phyloP scores from a whole-genome alignment of 306 rosid genomes.

The Pyrus bretschneideri region DNA sequence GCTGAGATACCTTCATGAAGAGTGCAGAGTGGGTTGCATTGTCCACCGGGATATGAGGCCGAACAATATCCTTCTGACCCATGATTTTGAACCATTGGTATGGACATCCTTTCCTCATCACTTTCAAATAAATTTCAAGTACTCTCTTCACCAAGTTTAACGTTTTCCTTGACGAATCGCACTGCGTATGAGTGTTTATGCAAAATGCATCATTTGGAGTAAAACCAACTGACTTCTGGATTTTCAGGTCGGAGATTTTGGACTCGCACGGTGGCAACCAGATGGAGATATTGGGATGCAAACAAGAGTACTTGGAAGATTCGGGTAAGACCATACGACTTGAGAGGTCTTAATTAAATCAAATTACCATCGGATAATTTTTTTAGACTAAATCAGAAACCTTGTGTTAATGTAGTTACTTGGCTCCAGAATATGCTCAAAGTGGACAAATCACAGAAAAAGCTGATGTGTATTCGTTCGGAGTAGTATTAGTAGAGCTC shows the following conservation, averaged over 20 bases:
- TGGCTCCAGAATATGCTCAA: conserved; percentile 97
- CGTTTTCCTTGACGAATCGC: neutral
- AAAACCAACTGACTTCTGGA: neutral
- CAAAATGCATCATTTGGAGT: neutral
- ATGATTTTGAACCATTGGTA: conserved; percentile 95
- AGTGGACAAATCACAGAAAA: conserved; percentile 96
- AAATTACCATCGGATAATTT: neutral
- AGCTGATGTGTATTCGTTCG: conserved; percentile 93
- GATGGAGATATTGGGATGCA: conserved; percentile 86
- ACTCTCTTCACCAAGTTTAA: neutral
- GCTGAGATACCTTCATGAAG: conserved; percentile 96
- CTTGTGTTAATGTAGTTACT: conserved; percentile 43
- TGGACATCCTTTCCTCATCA: conserved; percentile 23
- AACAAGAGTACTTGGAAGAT: conserved; percentile 90
- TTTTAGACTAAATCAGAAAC: neutral
- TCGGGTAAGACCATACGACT: conserved; percentile 45
- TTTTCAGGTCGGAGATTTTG: conserved; percentile 96
- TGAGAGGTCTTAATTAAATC: neutral
- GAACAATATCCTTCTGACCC: conserved; percentile 92
- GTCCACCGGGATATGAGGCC: conserved; percentile 97
- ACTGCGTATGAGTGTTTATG: neutral
- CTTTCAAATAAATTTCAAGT: neutral
- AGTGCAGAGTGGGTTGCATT: conserved; percentile 98
- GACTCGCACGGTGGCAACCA: conserved; percentile 98
- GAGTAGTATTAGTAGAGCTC: conserved; percentile 84